Base-by-base conservation (phyloP, 805 yeast species). In the Spathaspora gorwiae region DNA sequence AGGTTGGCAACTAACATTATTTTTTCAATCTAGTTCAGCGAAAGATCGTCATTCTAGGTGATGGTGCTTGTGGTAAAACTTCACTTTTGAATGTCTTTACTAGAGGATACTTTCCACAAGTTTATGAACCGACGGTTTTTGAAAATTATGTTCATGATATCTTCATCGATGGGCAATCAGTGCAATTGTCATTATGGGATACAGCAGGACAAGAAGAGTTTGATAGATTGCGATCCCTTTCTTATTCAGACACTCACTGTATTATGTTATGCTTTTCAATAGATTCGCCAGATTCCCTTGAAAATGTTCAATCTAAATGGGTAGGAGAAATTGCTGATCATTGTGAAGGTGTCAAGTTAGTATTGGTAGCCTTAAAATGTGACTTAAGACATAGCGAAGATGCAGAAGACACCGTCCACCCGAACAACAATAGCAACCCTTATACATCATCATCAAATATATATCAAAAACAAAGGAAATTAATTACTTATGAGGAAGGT, bases 141-240 rank as follows among this genome's bases (percentile, higher is more conserved):
- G 98, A 92, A 62, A 92, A 92, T 70, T 92, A 92, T 62, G 96
- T 90, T 48, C 98, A 92, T 66, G 98, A 92, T 62, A 94, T 92
- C 52, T 92, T 88, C 68, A 90, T 92, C 45, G 99, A 92, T 63
- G 92, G 92, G 43, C 89, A 88, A 63, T 89, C 94, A 41, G 87
- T 92, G 56, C 95, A 90, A 59, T 71, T 92, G 46, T 90, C 97
- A 12, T 72, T 92, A 45, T 94, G 99, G 99, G 99, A 92, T 64
- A 92, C 99, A 6, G 99, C 99, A 1, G 99, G 99, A 7, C 99
- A 92, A 72, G 99, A 92, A 68, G 99, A 92, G 69, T 92, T 92
- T 57, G 99, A 92, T 65, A 78, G 97, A 51, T 76, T 92, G 64
- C 80, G 99, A 64, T 88, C 97, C 1, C 74, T 92, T 49, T 86